phyloP scores from a whole-genome alignment of 192 early-diverging fungal genomes.

The Coemansia sp. region DNA sequence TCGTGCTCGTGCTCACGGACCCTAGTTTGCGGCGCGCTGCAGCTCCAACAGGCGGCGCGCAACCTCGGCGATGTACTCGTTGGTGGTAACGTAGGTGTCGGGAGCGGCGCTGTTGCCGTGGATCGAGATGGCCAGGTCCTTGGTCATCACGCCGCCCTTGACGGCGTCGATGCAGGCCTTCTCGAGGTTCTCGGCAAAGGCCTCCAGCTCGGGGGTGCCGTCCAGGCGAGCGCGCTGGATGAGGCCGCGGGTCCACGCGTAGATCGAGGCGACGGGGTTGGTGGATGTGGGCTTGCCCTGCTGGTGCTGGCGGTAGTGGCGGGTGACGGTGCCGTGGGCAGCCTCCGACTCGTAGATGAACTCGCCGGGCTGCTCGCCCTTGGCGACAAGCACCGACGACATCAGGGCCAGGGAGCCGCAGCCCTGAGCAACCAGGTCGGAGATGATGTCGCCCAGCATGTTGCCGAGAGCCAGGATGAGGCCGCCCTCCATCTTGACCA shows the following conservation, averaged over 20 bases:
- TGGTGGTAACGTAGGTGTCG: slow-evolving; percentile 82
- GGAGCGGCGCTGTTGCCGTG: slow-evolving; percentile 73
- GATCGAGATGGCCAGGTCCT: slow-evolving; percentile 95
- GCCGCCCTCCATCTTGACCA: slow-evolving; percentile 89
- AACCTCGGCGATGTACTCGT: slow-evolving; percentile 85
- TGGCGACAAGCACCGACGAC: slow-evolving; percentile 93
- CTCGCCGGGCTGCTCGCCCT: slow-evolving; percentile 78
- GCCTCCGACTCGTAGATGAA: slow-evolving; percentile 87
- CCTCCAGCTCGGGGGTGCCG: slow-evolving; percentile 64
- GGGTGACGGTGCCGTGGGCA: slow-evolving; percentile 95
- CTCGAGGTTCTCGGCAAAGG: slow-evolving; percentile 80
- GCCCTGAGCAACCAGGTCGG: slow-evolving; percentile 96
- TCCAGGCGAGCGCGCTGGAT: slow-evolving; percentile 95
- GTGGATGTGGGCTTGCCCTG: slow-evolving; percentile 91
- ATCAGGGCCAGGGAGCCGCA: slow-evolving; percentile 92
- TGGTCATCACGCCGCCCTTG: slow-evolving; percentile 86
- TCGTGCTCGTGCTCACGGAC: not conserved
- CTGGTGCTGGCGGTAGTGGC: slow-evolving; percentile 95
- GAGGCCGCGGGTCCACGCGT: slow-evolving; percentile 92
- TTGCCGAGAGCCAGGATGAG: slow-evolving; percentile 96
- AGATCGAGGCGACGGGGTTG: slow-evolving; percentile 97
- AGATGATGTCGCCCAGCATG: slow-evolving; percentile 96
- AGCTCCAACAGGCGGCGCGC: slow-evolving; percentile 55
- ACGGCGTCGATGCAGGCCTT: slow-evolving; percentile 86
- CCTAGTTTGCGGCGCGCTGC: slow-evolving; percentile 9